These are phyloP conservation scores for Alternaria sp. DNA, from an alignment of 2,329 filamentous ascomycete genomes.

Conservation along the genomic window DNA sequence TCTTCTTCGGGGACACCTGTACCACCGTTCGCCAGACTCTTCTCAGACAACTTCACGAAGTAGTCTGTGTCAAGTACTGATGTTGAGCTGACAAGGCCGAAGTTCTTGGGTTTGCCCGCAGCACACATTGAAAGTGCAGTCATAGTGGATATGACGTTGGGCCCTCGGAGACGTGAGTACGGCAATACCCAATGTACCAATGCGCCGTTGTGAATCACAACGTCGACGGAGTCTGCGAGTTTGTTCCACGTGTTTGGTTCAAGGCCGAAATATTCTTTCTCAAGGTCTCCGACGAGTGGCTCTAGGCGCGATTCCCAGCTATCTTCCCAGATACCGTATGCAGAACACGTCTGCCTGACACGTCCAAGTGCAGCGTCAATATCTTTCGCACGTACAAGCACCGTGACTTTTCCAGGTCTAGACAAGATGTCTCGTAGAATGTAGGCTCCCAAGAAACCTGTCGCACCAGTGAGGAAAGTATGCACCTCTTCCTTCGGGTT, in stretches of 20 bases:
- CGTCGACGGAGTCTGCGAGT: constrained; percentile 72
- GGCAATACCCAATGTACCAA: constrained; percentile 80
- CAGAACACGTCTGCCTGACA: constrained; percentile 71
- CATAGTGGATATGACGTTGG: constrained; percentile 84
- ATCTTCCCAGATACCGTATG: constrained; percentile 81
- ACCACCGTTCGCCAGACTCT: constrained; percentile 67
- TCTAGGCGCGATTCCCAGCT: constrained; percentile 72
- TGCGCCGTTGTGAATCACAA: constrained; percentile 76
- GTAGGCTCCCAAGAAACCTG: constrained; percentile 87
- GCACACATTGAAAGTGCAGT: constrained; percentile 78
- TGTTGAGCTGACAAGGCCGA: constrained; percentile 85
- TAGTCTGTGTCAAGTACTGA: constrained; percentile 82
- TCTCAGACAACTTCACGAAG: constrained; percentile 77
- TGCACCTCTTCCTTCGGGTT: constrained; percentile 58
- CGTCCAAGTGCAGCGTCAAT: constrained; percentile 68
- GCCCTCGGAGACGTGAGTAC: constrained; percentile 74
- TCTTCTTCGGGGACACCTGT: constrained; percentile 76
- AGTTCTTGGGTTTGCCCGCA: constrained; percentile 78
- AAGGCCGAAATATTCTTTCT: constrained; percentile 77
- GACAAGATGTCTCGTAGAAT: constrained; percentile 78
- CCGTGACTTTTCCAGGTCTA: constrained; percentile 71
- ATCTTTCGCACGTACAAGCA: constrained; percentile 76
- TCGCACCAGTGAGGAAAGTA: constrained; percentile 86
- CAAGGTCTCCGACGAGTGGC: constrained; percentile 76
- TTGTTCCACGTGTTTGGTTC: constrained; percentile 69